Conservation (phyloP, 2,329 filamentous ascomycete genomes). For the Gyromitra esculenta region DNA sequence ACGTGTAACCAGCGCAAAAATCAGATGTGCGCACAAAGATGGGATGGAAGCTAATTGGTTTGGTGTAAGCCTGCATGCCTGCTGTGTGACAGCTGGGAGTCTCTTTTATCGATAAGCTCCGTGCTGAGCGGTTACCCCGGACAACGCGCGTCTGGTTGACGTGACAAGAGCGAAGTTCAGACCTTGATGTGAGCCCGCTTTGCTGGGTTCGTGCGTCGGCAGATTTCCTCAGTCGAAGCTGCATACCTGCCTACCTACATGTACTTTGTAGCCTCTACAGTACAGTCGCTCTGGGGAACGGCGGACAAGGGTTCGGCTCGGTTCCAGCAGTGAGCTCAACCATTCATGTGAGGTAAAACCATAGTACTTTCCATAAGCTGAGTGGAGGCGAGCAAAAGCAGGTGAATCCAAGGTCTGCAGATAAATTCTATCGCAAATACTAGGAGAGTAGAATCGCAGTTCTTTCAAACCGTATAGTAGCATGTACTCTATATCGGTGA, state of each 20-base stretch:
- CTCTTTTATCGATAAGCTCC: slow-evolving; percentile 41
- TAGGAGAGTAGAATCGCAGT: not conserved
- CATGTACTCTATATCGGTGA: not conserved
- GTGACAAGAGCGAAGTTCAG: not conserved
- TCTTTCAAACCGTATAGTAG: not conserved
- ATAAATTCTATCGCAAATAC: not conserved
- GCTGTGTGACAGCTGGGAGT: slow-evolving; percentile 19
- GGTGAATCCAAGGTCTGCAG: not conserved
- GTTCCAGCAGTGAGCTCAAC: not conserved
- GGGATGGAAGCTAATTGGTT: slow-evolving; percentile 22
- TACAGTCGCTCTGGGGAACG: slow-evolving; percentile 8
- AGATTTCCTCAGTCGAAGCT: slow-evolving; percentile 13
- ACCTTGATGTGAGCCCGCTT: slow-evolving; percentile 3
- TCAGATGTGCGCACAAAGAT: slow-evolving; percentile 33
- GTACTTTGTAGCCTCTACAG: not conserved
- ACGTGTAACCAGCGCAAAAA: slow-evolving; percentile 22
- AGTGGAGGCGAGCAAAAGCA: not conserved
- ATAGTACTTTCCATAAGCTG: not conserved
- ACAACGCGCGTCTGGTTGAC: slow-evolving; percentile 15
- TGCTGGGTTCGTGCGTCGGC: slow-evolving; percentile 19
- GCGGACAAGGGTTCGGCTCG: not conserved
- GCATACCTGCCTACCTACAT: not conserved
- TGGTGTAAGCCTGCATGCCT: slow-evolving; percentile 3
- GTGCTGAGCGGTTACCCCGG: slow-evolving; percentile 19
- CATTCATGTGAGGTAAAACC: not conserved